Percentiles rank a stretch among this genome's conserved stretches.
These are phyloP conservation scores for Umbilicaria muhlenbergii DNA, from an alignment of 495 filamentous ascomycete genomes.

Conservation along the genomic window DNA sequence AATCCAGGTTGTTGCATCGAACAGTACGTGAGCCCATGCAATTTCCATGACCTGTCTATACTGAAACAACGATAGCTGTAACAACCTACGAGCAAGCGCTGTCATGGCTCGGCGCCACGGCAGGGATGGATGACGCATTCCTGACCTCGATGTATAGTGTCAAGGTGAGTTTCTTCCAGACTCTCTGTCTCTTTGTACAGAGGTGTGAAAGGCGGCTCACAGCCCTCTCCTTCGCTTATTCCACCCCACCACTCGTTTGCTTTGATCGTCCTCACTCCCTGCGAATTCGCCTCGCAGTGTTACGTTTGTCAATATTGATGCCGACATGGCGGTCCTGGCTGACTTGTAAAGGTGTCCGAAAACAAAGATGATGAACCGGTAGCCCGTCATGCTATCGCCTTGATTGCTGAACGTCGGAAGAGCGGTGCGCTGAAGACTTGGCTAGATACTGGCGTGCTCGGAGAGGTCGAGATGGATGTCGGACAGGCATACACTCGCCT, in stretches of 20 bases:
- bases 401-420: conserved; percentile 40
- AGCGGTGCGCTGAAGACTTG: conserved; percentile 37
- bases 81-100: conserved; percentile 45
- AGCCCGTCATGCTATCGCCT: conserved; percentile 35
- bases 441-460: conserved; percentile 36
- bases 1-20: conserved; percentile 38
- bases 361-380: conserved; percentile 29
- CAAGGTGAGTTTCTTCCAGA: conserved; percentile 27
- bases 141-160: conserved; percentile 40
- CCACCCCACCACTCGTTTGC: background rate
- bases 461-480: conserved; percentile 38
- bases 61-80: conserved; percentile 23
- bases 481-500: conserved; percentile 41
- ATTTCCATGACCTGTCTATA: background rate
- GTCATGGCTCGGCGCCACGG: conserved; percentile 36
- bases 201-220: no score
- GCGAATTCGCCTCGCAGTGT: background rate
- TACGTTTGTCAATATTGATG: background rate
- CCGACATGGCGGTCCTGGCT: no score
- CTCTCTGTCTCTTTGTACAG: no score
- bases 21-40: conserved; percentile 22
- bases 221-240: background rate
- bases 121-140: conserved; percentile 40
- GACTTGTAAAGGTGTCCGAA: conserved; percentile 21
- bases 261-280: background rate